These are phyloP conservation scores for Macadamia integrifolia DNA, from an alignment of 164 flowering plant species.

Conservation along the genomic window DNA sequence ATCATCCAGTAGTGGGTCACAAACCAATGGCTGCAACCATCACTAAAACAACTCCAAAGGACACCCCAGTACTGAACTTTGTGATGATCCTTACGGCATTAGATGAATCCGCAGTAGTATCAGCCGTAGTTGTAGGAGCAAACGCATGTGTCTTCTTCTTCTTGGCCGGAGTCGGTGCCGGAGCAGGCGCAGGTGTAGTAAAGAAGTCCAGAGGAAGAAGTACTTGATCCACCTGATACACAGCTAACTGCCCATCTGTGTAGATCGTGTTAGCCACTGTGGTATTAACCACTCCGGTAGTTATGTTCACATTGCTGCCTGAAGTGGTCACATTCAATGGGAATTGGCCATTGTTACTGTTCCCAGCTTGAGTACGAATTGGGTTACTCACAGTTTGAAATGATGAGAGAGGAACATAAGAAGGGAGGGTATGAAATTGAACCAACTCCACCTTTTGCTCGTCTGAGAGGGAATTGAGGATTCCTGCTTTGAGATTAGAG, in stretches of 20 bases:
- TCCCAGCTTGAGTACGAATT: slow-evolving; percentile 73
- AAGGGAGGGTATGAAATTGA: slow-evolving; percentile 69
- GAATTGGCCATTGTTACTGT: slow-evolving; percentile 30
- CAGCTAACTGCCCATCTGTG: slow-evolving; percentile 57
- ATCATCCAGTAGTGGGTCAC: neutral
- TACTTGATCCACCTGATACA: slow-evolving; percentile 76
- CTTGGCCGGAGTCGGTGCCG: slow-evolving; percentile 34
- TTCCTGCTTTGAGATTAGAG: slow-evolving; percentile 53
- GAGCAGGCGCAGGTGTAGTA: slow-evolving; percentile 40
- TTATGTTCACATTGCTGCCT: slow-evolving; percentile 59
- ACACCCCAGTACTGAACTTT: neutral
- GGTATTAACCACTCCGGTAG: slow-evolving; percentile 59
- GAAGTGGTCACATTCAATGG: slow-evolving; percentile 70
- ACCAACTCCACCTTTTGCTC: slow-evolving; percentile 53
- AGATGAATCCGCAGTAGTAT: slow-evolving; percentile 17
- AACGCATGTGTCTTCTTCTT: slow-evolving; percentile 31
- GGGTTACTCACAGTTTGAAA: slow-evolving; percentile 91
- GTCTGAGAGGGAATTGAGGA: slow-evolving; percentile 58
- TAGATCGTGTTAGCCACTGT: slow-evolving; percentile 47
- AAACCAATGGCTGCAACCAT: slow-evolving; percentile 4
- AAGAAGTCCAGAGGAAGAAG: slow-evolving; percentile 66
- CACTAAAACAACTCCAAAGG: slow-evolving; percentile 10
- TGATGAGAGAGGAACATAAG: slow-evolving; percentile 35
- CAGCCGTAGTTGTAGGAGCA: neutral
- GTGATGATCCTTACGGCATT: slow-evolving; percentile 7